phyloP scores from a whole-genome alignment of 345 rosid genomes.

The Salix exigua region DNA sequence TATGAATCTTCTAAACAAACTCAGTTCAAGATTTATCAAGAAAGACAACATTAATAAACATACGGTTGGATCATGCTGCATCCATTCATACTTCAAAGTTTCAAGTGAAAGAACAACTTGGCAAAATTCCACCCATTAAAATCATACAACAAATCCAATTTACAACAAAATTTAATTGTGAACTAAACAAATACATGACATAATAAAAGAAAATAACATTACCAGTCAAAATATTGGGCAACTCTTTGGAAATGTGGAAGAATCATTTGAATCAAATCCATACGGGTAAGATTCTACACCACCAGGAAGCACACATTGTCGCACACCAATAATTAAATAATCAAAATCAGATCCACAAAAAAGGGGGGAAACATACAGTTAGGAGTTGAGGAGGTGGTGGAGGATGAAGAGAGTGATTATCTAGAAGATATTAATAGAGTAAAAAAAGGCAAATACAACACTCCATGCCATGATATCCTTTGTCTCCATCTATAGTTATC shows the following conservation, averaged over 20 bases:
- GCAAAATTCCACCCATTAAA: background rate
- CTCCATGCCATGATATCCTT: constrained; percentile 69
- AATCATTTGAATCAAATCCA: constrained; percentile 58
- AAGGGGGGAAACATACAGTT: constrained; percentile 41
- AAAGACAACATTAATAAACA: background rate
- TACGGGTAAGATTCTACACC: constrained; percentile 70
- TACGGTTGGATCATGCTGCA: background rate
- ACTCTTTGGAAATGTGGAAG: constrained; percentile 69
- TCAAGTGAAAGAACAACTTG: background rate
- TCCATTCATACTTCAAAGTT: background rate
- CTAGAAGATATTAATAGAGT: constrained; percentile 79
- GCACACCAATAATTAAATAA: background rate
- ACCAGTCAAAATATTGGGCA: constrained; percentile 98
- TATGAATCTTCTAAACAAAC: no score
- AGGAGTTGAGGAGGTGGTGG: constrained; percentile 96
- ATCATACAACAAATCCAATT: background rate
- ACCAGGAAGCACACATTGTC: constrained; percentile 90
- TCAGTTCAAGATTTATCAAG: no score
- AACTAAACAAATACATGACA: background rate
- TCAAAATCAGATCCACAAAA: background rate
- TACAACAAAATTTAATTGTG: background rate
- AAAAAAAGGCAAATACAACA: constrained; percentile 63
- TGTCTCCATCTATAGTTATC: constrained; percentile 74
- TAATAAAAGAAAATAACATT: background rate
- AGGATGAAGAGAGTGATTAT: constrained; percentile 62